Percentiles rank a stretch among this genome's conserved stretches.
These are phyloP conservation scores for Emergomyces africanus DNA, from an alignment of 2,329 filamentous ascomycete genomes.

Conservation along the genomic window DNA sequence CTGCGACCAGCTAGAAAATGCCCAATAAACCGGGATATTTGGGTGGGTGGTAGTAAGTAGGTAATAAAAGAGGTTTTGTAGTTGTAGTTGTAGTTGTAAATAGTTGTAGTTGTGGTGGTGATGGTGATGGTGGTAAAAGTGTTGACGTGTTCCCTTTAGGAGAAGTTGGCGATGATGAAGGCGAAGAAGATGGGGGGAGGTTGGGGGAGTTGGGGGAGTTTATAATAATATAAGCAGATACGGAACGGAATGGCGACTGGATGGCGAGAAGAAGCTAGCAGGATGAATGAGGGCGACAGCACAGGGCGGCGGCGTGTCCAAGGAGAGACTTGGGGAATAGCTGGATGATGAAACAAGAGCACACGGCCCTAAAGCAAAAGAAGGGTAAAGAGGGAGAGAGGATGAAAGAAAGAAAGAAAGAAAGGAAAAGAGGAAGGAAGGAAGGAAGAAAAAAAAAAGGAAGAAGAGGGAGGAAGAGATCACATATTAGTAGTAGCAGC, in stretches of 20 bases:
- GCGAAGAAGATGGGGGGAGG: conserved; percentile 1
- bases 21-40: background rate
- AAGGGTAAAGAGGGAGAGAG: background rate
- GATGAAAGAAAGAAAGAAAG: background rate
- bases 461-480: conserved; percentile 4
- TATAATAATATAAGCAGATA: background rate
- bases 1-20: background rate
- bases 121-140: background rate
- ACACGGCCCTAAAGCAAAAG: too few species aligned
- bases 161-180: background rate
- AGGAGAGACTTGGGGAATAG: conserved; percentile 1
- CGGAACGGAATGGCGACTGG: conserved; percentile 5
- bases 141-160: background rate
- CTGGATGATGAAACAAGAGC: background rate
- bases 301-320: conserved; percentile 7
- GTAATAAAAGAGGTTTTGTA: too few species aligned
- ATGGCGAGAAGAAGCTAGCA: conserved; percentile 3
- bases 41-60: too few species aligned
- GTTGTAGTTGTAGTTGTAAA: background rate
- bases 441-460: conserved; percentile 1
- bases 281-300: background rate
- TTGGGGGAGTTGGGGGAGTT: background rate
- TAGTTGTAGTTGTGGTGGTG: background rate
- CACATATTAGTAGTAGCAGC: conserved; percentile 7
- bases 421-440: background rate